These are phyloP conservation scores for Sanghuangporus weigelae DNA, from an alignment of 1,284 basidiomycete genomes.

Conservation along the genomic window DNA sequence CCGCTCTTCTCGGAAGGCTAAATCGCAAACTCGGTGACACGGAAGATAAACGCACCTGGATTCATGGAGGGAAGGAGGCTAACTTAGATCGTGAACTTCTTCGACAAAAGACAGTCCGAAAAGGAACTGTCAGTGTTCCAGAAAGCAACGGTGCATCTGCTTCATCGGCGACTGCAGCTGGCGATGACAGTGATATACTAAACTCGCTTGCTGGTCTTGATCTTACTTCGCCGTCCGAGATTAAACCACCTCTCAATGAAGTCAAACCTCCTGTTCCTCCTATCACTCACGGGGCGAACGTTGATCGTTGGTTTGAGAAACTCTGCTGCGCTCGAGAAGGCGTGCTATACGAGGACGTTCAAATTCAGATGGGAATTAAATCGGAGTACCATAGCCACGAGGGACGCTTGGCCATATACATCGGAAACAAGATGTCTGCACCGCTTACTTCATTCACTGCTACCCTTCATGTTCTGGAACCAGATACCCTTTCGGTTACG, in stretches of 20 bases:
- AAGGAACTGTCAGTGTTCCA: slow-evolving; percentile 25
- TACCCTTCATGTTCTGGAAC: slow-evolving; percentile 68
- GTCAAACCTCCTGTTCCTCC: slow-evolving; percentile 30
- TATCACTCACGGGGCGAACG: slow-evolving; percentile 60
- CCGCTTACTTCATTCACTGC: slow-evolving; percentile 89
- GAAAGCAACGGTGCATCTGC: slow-evolving; percentile 21
- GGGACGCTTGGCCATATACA: slow-evolving; percentile 89
- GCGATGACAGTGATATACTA: slow-evolving; percentile 55
- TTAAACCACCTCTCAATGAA: slow-evolving; percentile 12
- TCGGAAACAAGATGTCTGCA: slow-evolving; percentile 92
- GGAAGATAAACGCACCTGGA: slow-evolving; percentile 92
- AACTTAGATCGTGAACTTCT: slow-evolving; percentile 70
- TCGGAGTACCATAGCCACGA: slow-evolving; percentile 91
- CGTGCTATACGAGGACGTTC: slow-evolving; percentile 92
- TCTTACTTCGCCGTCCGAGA: slow-evolving; percentile 42
- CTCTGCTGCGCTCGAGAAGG: slow-evolving; percentile 81
- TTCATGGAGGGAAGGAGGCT: slow-evolving; percentile 90
- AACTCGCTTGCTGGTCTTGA: slow-evolving; percentile 81
- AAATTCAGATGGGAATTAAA: slow-evolving; percentile 95
- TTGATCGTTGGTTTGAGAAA: slow-evolving; percentile 89
- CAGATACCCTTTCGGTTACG: slow-evolving; percentile 70
- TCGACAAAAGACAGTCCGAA: slow-evolving; percentile 43
- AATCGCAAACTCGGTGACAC: slow-evolving; percentile 88
- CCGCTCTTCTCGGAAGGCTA: slow-evolving; percentile 79
- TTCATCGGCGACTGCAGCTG: slow-evolving; percentile 29